These are phyloP conservation scores for Thelephora aurantiotincta DNA, from an alignment of 768 basidiomycete genomes.

Conservation along the genomic window DNA sequence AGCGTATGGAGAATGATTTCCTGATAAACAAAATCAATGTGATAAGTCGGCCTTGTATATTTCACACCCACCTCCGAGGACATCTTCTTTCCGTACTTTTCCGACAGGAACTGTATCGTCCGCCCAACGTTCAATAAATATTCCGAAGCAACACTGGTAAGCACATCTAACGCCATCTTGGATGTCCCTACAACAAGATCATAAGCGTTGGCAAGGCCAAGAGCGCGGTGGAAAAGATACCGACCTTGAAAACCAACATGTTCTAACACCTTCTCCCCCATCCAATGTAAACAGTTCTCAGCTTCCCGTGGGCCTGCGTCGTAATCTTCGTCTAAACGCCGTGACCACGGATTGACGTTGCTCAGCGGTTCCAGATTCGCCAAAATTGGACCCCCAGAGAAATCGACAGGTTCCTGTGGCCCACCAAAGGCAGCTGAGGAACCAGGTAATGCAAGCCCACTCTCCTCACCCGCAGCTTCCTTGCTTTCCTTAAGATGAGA, in stretches of 20 bases:
- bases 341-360: too few species aligned
- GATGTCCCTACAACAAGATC: conserved; percentile 41
- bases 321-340: not conserved
- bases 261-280: conserved; percentile 65
- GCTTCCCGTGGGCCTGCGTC: conserved; percentile 52
- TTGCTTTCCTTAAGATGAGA: conserved; percentile 32
- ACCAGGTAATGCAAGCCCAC: conserved; percentile 6
- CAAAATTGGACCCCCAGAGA: not conserved
- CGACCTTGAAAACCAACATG: conserved; percentile 87
- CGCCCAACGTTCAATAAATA: conserved; percentile 78
- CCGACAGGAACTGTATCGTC: conserved; percentile 68
- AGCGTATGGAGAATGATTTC: conserved; percentile 89
- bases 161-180: conserved; percentile 60
- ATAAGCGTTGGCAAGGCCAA: not conserved
- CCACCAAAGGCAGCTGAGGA: not conserved
- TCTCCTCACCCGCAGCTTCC: conserved; percentile 12
- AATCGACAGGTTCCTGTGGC: not conserved
- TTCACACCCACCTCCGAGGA: conserved; percentile 55
- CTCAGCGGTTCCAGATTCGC: too few species aligned
- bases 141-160: conserved; percentile 64
- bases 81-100: conserved; percentile 73
- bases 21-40: conserved; percentile 22
- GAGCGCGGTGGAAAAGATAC: conserved; percentile 12
- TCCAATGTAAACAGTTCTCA: conserved; percentile 55
- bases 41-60: not conserved